These are phyloP conservation scores for Triticum turgidum DNA, from an alignment of 176 grass and related monocot genomes.

Conservation along the genomic window DNA sequence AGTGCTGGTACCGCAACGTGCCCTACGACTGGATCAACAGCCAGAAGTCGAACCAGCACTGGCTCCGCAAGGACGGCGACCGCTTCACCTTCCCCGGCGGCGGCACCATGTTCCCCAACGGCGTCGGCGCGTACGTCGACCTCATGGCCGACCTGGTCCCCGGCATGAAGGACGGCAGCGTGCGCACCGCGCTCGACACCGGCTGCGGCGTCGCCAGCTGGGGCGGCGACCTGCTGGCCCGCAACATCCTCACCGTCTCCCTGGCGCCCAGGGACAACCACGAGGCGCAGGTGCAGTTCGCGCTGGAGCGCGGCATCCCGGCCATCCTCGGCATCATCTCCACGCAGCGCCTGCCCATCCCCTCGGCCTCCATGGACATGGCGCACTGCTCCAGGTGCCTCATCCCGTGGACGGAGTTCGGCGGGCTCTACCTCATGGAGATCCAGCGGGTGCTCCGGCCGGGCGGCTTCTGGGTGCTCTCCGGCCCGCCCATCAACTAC, in stretches of 20 bases:
- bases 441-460: conserved; percentile 81
- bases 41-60: conserved; percentile 98
- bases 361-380: conserved; percentile 75
- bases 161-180: conserved; percentile 78
- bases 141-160: conserved; percentile 65
- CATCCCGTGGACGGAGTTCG: conserved; percentile 89
- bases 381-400: conserved; percentile 92
- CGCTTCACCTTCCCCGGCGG: conserved; percentile 88
- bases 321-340: conserved; percentile 91
- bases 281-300: conserved; percentile 99
- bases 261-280: conserved; percentile 92
- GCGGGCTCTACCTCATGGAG: conserved; percentile 87
- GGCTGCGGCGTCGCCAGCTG: conserved; percentile 96
- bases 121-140: conserved; percentile 76
- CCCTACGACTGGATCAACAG: conserved; percentile 99
- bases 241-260: conserved; percentile 76
- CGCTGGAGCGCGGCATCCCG: conserved; percentile 95
- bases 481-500: conserved; percentile 94
- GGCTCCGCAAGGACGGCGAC: conserved; percentile 87
- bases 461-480: conserved; percentile 88
- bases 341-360: conserved; percentile 88
- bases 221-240: conserved; percentile 81
- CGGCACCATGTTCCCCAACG: conserved; percentile 97
- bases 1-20: conserved; percentile 99
- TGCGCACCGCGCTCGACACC: conserved; percentile 86